These are phyloP conservation scores for Cyberlindnera mrakii DNA, from an alignment of 805 yeast genomes.

Conservation along the genomic window DNA sequence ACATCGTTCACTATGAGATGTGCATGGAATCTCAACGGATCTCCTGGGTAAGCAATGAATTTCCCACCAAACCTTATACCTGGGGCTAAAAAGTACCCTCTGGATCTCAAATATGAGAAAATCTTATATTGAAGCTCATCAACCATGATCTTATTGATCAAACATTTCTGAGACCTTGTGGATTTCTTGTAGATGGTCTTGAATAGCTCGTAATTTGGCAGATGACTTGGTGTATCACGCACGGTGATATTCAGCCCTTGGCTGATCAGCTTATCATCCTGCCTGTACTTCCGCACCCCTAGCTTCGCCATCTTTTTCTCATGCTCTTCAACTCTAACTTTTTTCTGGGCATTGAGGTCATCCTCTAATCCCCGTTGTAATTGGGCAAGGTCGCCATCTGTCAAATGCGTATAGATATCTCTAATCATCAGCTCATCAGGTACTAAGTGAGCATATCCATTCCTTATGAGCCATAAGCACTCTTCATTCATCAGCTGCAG, in stretches of 20 bases:
- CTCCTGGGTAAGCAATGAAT: constrained; percentile 90
- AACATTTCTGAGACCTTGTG: constrained; percentile 3
- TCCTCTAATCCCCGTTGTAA: constrained; percentile 10
- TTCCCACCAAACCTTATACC: constrained; percentile 91
- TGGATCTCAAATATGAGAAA: constrained; percentile 14
- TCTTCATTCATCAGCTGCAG: constrained; percentile 70
- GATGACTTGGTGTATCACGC: constrained; percentile 11
- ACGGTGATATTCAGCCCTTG: constrained; percentile 16
- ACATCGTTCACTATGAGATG: constrained; percentile 64
- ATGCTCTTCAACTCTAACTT: constrained; percentile 3
- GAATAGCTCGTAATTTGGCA: constrained; percentile 12
- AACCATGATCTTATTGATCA: constrained; percentile 1
- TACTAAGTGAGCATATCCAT: constrained; percentile 34
- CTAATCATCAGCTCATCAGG: constrained; percentile 33
- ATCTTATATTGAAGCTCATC: constrained; percentile 6
- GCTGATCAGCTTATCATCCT: constrained; percentile 6
- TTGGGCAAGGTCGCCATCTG: constrained; percentile 10
- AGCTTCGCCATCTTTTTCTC: constrained; percentile 4
- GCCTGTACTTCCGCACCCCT: constrained; percentile 1
- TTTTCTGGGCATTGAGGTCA: constrained; percentile 5
- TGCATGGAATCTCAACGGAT: constrained; percentile 85
- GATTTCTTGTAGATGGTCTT: constrained; percentile 12
- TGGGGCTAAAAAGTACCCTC: constrained; percentile 60
- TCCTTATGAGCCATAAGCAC: constrained; percentile 52
- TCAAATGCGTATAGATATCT: constrained; percentile 7